Evolutionary conservation across 345 rosid genomes (phyloP), one percentile per base, ranked within the genome.

Genomic region (Balakata baccata): DNA sequence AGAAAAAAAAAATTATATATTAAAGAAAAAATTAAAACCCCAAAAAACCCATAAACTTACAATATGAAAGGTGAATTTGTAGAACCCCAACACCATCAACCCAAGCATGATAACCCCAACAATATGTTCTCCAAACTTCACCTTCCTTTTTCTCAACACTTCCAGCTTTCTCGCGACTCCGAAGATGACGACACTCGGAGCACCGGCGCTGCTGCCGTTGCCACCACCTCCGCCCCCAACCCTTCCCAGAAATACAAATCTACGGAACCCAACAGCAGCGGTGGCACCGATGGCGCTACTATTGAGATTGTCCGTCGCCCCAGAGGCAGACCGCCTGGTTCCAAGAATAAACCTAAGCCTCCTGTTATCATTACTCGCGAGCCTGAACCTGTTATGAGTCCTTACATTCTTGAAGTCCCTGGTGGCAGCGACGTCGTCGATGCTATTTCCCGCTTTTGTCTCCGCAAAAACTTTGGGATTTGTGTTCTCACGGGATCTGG

Each of bases 251-350:
- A 68, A 13, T 68, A 45, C 14, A 68, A 73, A 9, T 60, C 64
- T 37, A n/a, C 22, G 51, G 70, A 68, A 23, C 62, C 72, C 37
- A 50, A 61, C 63, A 61, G 80, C 71, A 47, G 46, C 29, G 71
- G 34, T 2, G 34, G 34, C 46, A 82, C 84, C 18, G 94, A 93
- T 69, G 91, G 87, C 25, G 87, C 90, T 41, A 77, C 85, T 76
- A 90, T 92, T 57, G 98, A 93, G 72, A 85, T 89, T 34, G 80
- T 78, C 68, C 95, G 98, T 8, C 88, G 97, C 14, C 95, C 97
- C 0, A 77, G 98, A 57, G 98, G 98, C 62, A 81, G 98, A 11
- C 97, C 98, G 1, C 95, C 97, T 0, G 98, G 97, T 11, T 93
- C 98, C 50, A 93, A 90, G 60, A 93, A 93, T 83, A 91, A 86